These are phyloP conservation scores for Pythium vanterpoolii DNA, from an alignment of 352 stramenopile genomes.

Conservation along the genomic window DNA sequence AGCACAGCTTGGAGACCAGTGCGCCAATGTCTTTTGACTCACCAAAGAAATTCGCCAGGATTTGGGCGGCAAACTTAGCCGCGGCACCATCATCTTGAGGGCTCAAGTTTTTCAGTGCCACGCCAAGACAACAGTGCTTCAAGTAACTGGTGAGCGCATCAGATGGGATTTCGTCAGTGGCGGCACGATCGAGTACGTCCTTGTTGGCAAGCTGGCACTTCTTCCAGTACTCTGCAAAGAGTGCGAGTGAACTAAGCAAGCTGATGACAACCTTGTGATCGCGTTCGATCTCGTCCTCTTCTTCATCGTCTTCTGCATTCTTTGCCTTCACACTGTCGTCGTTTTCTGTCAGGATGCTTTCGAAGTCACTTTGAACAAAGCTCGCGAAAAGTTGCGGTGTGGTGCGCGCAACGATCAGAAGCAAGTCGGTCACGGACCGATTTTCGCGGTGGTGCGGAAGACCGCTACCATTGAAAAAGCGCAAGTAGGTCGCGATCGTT, in stretches of 20 bases:
- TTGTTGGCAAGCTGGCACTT: constrained; percentile 10
- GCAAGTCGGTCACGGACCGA: constrained; percentile 48
- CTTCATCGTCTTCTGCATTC: constrained; percentile 37
- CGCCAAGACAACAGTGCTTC: constrained; percentile 46
- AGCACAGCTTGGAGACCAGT: constrained; percentile 49
- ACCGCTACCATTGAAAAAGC: constrained; percentile 35
- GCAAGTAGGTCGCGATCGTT: constrained; percentile 33
- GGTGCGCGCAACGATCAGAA: constrained; percentile 47
- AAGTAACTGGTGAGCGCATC: constrained; percentile 36
- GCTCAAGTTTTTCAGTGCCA: constrained; percentile 14
- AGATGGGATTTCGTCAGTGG: constrained; percentile 29
- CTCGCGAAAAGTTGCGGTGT: constrained; percentile 47
- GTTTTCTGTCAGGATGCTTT: constrained; percentile 37
- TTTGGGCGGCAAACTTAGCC: constrained; percentile 50
- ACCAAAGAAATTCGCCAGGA: constrained; percentile 47
- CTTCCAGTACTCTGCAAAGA: constrained; percentile 52
- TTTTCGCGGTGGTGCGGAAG: constrained; percentile 38
- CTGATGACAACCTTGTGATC: constrained; percentile 44
- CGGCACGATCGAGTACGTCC: constrained; percentile 21
- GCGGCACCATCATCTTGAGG: constrained; percentile 25
- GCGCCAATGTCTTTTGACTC: constrained; percentile 29
- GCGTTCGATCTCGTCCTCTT: constrained; percentile 22
- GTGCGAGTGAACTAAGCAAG: constrained; percentile 44
- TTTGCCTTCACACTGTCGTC: constrained; percentile 16
- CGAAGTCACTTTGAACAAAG: constrained; percentile 50